These are phyloP conservation scores for Sphaceloma murrayae DNA, from an alignment of 2,329 filamentous ascomycete genomes.

Conservation along the genomic window DNA sequence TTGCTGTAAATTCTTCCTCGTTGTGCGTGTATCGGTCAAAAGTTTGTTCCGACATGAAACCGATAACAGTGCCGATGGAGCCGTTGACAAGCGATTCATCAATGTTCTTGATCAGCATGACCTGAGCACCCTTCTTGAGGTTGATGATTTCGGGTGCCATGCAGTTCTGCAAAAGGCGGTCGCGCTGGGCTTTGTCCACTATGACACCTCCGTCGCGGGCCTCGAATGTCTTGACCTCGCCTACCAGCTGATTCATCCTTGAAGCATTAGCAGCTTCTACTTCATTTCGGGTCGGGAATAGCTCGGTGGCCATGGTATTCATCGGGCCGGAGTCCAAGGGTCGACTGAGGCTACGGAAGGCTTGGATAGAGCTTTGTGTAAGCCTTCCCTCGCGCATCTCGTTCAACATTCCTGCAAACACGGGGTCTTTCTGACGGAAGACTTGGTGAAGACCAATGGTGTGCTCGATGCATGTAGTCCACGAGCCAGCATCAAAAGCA, in stretches of 20 bases:
- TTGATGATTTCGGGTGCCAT: conserved; percentile 79
- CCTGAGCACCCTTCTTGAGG: conserved; percentile 85
- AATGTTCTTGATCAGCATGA: conserved; percentile 99
- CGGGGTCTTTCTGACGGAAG: conserved; percentile 85
- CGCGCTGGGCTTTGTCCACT: conserved; percentile 55
- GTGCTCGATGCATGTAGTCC: conserved; percentile 86
- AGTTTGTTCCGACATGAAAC: conserved; percentile 62
- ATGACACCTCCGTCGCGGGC: conserved; percentile 63
- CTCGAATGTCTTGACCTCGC: conserved; percentile 58
- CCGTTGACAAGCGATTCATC: conserved; percentile 91
- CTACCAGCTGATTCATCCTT: conserved; percentile 62
- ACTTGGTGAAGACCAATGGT: conserved; percentile 93
- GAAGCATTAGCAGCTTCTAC: conserved; percentile 77
- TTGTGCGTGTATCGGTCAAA: conserved; percentile 51
- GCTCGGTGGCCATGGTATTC: conserved; percentile 58
- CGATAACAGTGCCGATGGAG: conserved; percentile 74
- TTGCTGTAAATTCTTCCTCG: conserved; percentile 45
- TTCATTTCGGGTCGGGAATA: conserved; percentile 85
- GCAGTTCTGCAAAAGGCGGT: conserved; percentile 75
- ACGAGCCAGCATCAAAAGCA: conserved; percentile 83
- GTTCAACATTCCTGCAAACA: conserved; percentile 91
- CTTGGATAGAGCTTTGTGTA: conserved; percentile 61
- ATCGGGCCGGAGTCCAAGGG: conserved; percentile 39
- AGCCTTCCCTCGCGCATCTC: conserved; percentile 90
- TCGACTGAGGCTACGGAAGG: conserved; percentile 65